Evolutionary conservation across 208 protist genomes (phyloP), one percentile per base, ranked within the genome.

Genomic region (Acanthamoeba lugdunensis): DNA sequence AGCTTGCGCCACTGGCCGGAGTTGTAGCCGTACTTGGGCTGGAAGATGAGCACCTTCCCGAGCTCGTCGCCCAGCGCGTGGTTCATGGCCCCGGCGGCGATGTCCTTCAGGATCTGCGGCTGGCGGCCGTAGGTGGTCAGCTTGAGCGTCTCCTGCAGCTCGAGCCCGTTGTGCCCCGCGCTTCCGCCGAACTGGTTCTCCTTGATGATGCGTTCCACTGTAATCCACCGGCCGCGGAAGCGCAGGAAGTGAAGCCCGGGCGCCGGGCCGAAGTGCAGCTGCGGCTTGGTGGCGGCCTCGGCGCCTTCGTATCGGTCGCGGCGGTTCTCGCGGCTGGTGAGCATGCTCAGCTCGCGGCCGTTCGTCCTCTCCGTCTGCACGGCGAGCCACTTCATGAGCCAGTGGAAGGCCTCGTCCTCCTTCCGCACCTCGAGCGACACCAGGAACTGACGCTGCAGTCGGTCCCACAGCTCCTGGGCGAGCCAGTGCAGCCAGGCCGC

Each of bases 191-290:
- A 75, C 28, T 13, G 13, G 11, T 75, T 8, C 33, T 75, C 67
- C 67, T 75, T 75, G 67, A 75, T 75, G 11, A 75, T 16, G 33
- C 67, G 67, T 75, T 75, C 67, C 67, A 75, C 67, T 75, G 67
- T 41, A 16, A 75, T 23, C 11, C 28, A 33, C 11, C 67, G 67
- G 28, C 67, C 67, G 28, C 33, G 28, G 67, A 41, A 75, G 28
- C 67, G 28, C 8, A 75, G 67, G 33, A 75, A 75, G 13, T 75
- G 67, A 11, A 75, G 28, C 11, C 67, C 67, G 13, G 67, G 67
- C 9, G 67, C 67, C 67, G 28, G 37, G 37, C 37, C 37, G 37
- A 41, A 41, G 37, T 41, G 37, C 37, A 41, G 37, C 37, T 41
- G 37, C 37, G 37, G 37, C 37, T 41, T 41, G 37, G 37, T 41